These are phyloP conservation scores for Termitomyces eurrhizus DNA, from an alignment of 768 basidiomycete genomes.

Conservation along the genomic window DNA sequence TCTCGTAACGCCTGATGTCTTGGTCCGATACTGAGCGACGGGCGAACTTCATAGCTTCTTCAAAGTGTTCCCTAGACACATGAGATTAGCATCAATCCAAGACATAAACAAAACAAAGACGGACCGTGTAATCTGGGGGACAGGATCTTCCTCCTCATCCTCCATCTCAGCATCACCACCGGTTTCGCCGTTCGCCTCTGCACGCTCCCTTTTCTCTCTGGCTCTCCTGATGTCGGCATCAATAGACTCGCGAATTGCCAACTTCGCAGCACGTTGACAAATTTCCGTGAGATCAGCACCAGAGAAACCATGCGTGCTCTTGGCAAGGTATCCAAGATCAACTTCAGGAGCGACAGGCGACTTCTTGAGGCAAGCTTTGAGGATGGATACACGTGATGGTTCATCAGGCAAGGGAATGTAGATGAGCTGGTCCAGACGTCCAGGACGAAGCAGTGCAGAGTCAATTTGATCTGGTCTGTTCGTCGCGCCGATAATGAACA, in stretches of 20 bases:
- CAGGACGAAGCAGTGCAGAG: constrained; percentile 88
- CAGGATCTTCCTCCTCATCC: constrained; percentile 84
- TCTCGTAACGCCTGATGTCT: constrained; percentile 97
- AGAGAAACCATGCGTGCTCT: constrained; percentile 95
- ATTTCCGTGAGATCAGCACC: constrained; percentile 99
- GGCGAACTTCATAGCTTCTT: constrained; percentile 98
- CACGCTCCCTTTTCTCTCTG: constrained; percentile 77
- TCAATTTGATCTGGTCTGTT: constrained; percentile 97
- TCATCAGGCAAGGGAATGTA: constrained; percentile 99
- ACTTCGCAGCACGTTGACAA: constrained; percentile 95
- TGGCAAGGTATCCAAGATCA: constrained; percentile 82
- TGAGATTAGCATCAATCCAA: constrained; percentile 4
- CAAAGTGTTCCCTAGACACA: constrained; percentile 78
- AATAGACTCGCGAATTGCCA: constrained; percentile 94
- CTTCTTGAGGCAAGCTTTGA: constrained; percentile 88
- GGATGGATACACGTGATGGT: constrained; percentile 84
- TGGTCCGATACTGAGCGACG: constrained; percentile 95
- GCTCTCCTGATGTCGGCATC: constrained; percentile 82
- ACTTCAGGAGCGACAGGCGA: constrained; percentile 83
- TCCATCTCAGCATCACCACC: constrained; percentile 62
- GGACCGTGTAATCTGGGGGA: constrained; percentile 79
- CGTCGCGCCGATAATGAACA: constrained; percentile 97
- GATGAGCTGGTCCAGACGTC: constrained; percentile 98
- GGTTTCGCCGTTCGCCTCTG: constrained; percentile 50
- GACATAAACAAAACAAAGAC: constrained; percentile 17